A percentile compares a stretch with the other conserved stretches of the same genome.
These are phyloP conservation scores for Gossypium laxum DNA, from an alignment of 441 rosid species.

Conservation along the genomic window DNA sequence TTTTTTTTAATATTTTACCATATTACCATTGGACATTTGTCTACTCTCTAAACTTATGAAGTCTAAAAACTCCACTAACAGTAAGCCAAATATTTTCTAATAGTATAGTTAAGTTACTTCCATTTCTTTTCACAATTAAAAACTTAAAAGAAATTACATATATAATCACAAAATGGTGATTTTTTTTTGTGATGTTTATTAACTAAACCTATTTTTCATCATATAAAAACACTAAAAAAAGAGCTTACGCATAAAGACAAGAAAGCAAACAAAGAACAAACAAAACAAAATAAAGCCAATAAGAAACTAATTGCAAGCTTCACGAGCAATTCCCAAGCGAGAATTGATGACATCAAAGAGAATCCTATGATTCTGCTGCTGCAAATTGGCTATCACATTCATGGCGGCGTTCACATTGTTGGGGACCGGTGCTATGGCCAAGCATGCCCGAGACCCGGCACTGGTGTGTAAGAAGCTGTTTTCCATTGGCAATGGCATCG, in stretches of 20 bases:
- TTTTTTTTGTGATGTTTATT: slow-evolving; percentile 3
- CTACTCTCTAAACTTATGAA: too few species aligned
- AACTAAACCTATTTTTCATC: slow-evolving; percentile 8
- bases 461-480: slow-evolving; percentile 75
- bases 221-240: slow-evolving; percentile 3
- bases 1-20: too few species aligned
- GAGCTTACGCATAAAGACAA: neutral
- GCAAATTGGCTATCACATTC: slow-evolving; percentile 79
- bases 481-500: slow-evolving; percentile 59
- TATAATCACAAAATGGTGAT: neutral
- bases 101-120: neutral
- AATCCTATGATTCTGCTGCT: slow-evolving; percentile 79
- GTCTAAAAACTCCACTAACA: too few species aligned
- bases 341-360: slow-evolving; percentile 66
- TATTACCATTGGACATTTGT: fast-evolving
- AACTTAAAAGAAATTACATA: neutral
- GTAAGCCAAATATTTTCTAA: too few species aligned
- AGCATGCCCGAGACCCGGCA: slow-evolving; percentile 57
- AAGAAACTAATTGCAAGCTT: slow-evolving; percentile 28
- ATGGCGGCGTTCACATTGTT: slow-evolving; percentile 55
- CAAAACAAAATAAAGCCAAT: neutral
- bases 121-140: neutral
- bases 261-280: neutral
- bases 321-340: slow-evolving; percentile 67
- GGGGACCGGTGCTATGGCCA: slow-evolving; percentile 70